These are phyloP conservation scores for Borovskyia barvae DNA, from an alignment of 208 protist species.

Conservation along the genomic window DNA sequence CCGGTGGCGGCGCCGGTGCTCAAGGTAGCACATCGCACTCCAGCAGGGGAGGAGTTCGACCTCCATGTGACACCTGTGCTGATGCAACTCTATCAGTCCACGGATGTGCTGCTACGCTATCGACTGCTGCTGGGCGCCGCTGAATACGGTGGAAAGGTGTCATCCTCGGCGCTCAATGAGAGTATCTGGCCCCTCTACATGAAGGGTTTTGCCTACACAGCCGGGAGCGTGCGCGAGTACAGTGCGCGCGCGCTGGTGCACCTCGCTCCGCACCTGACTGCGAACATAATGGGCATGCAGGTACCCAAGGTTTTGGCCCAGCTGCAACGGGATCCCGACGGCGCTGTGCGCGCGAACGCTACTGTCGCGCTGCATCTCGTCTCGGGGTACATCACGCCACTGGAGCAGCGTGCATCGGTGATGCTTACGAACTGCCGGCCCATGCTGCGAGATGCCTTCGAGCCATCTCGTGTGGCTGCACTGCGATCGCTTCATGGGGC, in stretches of 20 bases:
- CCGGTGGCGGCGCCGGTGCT: constrained; percentile 62
- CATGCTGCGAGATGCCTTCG: constrained; percentile 84
- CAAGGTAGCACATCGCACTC: constrained; percentile 39
- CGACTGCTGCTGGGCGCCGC: constrained; percentile 56
- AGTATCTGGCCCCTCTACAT: constrained; percentile 72
- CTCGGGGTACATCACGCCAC: constrained; percentile 38
- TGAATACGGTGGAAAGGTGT: constrained; percentile 45
- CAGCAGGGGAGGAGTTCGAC: constrained; percentile 49
- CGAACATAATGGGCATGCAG: constrained; percentile 54
- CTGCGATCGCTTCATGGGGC: constrained; percentile 53
- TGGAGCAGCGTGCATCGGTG: constrained; percentile 36
- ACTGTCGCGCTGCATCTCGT: constrained; percentile 81
- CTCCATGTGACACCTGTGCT: constrained; percentile 53
- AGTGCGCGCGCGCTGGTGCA: constrained; percentile 71
- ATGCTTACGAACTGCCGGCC: constrained; percentile 64
- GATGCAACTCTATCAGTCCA: constrained; percentile 52
- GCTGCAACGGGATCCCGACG: constrained; percentile 77
- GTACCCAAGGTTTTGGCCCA: constrained; percentile 37
- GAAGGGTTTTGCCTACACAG: constrained; percentile 58
- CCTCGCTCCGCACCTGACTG: constrained; percentile 52
- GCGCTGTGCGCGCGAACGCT: constrained; percentile 84
- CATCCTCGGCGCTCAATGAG: constrained; percentile 35
- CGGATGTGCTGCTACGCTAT: constrained; percentile 62
- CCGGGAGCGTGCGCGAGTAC: constrained; percentile 69
- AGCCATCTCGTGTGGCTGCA: constrained; percentile 59